Evolutionary conservation across 768 basidiomycete species (phyloP), one percentile per base, ranked within the genome.

Genomic region (Kwoniella sp.): DNA sequence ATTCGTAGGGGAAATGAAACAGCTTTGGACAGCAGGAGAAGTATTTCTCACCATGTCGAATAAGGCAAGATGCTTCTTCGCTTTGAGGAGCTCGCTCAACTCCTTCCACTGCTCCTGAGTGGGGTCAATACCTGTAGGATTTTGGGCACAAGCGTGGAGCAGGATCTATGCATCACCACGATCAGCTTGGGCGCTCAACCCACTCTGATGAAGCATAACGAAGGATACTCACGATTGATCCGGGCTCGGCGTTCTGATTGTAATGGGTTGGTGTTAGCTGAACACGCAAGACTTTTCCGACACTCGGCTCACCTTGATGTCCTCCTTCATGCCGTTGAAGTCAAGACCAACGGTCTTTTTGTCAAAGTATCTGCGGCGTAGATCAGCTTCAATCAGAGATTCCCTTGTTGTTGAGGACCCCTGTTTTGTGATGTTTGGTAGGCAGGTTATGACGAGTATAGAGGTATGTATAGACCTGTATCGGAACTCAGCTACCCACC

Each of bases 81-180:
- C 66, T 69, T 90, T 87, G 69, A 96, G 82, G 62, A 98, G 83
- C 70, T 91, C 85, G 55, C 90, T 91, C 67, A 99, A 88, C 79
- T 90, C 86, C 64, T 84, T 85, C 96, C 96, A 99, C 82, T 99
- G 93, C 56, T 87, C 88, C 17, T 84, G 86, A 3, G 94, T 96
- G 25, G 92, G 94, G 82, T 99, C 96, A 69, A 98, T 86, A 67
- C 96, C 95, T 0, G 94, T 98, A 12, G 95, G 95, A 82, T 99
- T 99, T 84, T 98, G 96, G 19, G 95, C 96, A 81, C 96, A 98
- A 1, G 95, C 94, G 73, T 98, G 95, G 53, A 99, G 81, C 68
- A 99, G 82, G 81, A 98, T 69, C 76, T 74, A 46, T 71, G 36
- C 44, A 30, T 13, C 4, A 10, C 17, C 36, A 25, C n/a, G 1